Evolutionary conservation across 73 alveolate species (phyloP).

Genomic region (Paramecium primaurelia): DNA sequence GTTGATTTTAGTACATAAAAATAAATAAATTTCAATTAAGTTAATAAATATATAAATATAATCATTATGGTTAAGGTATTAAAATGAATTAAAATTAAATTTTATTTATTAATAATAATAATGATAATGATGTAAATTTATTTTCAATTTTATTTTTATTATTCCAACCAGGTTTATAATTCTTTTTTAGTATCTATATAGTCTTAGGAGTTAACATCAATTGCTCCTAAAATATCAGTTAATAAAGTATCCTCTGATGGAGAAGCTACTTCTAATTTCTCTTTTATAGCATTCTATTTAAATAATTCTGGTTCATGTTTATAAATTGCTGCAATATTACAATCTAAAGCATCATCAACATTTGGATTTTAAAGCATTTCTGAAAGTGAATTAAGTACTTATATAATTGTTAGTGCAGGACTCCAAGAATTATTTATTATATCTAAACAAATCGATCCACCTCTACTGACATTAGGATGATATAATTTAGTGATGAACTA

Average conservation of each 20-base stretch:
- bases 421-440: slow-evolving; percentile 25
- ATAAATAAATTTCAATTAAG: too few species aligned
- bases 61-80: too few species aligned
- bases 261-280: not conserved
- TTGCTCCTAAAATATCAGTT: not conserved
- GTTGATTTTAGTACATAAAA: too few species aligned
- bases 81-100: too few species aligned
- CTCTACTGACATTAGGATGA: slow-evolving; percentile 60
- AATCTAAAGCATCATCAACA: slow-evolving; percentile 58
- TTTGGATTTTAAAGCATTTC: slow-evolving; percentile 52
- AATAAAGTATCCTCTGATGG: not conserved
- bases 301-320: not conserved
- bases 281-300: not conserved
- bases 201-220: not conserved
- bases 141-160: not conserved
- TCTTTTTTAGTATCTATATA: not conserved
- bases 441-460: slow-evolving; percentile 44
- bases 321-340: slow-evolving; percentile 58
- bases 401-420: slow-evolving; percentile 31
- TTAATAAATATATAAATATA: too few species aligned
- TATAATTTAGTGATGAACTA: slow-evolving; percentile 56
- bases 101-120: too few species aligned
- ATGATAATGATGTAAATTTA: too few species aligned
- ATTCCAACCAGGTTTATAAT: not conserved
- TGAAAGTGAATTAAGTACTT: not conserved